Evolutionary conservation across 176 grass and related monocot genomes (phyloP).

Genomic region (Typha latifolia): DNA sequence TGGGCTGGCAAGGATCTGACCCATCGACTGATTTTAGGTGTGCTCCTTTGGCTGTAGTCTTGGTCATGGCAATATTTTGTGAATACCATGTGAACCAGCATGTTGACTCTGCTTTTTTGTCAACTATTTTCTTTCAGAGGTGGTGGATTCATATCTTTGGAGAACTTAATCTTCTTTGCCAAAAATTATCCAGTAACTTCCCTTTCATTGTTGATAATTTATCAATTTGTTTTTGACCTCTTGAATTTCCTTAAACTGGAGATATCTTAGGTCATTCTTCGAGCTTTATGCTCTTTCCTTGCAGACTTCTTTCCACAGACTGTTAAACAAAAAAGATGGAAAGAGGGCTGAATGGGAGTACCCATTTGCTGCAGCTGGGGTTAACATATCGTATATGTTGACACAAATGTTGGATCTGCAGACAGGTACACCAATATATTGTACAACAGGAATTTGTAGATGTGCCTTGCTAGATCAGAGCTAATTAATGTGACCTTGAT

Average conservation of each 20-base stretch:
- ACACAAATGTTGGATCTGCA: conserved; percentile 59
- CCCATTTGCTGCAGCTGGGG: conserved; percentile 55
- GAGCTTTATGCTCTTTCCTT: conserved; percentile 16
- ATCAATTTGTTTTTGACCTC: background rate
- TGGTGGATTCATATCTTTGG: conserved; percentile 62
- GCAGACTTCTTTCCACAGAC: conserved; percentile 61
- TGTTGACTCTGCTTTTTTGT: background rate
- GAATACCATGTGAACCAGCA: conserved; percentile 2
- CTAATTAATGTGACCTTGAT: conserved; percentile 12
- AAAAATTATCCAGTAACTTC: conserved; percentile 54
- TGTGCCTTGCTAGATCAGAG: background rate
- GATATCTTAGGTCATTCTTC: conserved; percentile 17
- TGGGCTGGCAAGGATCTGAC: conserved; percentile 90
- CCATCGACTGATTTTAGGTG: conserved; percentile 88
- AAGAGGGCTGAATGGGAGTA: conserved; percentile 68
- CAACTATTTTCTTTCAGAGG: conserved; percentile 29
- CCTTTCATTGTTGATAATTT: conserved; percentile 10
- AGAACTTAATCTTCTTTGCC: conserved; percentile 67
- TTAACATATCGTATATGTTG: conserved; percentile 70
- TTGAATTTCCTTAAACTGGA: background rate
- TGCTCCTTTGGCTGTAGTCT: conserved; percentile 7
- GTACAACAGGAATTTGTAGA: background rate
- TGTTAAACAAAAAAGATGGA: conserved; percentile 52
- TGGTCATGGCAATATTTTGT: conserved; percentile 25
- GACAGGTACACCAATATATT: conserved; percentile 29